phyloP scores from a whole-genome alignment of 441 rosid species.

The Erysimum cheiri region DNA sequence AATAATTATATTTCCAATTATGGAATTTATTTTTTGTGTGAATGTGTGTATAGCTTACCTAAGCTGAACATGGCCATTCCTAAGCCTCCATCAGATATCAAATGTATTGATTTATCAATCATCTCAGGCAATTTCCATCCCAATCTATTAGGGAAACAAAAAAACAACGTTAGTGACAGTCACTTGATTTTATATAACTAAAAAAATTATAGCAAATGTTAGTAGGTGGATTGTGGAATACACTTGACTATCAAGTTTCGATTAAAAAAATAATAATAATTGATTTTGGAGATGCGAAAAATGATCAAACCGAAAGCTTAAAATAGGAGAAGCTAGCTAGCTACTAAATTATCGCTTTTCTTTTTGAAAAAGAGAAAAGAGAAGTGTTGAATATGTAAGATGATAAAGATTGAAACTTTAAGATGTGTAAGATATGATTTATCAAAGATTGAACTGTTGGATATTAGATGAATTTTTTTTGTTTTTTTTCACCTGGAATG shows the following conservation, averaged over 20 bases:
- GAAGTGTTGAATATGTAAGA: constrained; percentile 6
- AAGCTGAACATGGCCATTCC: constrained; percentile 99
- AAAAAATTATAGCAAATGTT: not conserved
- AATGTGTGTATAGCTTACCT: constrained; percentile 50
- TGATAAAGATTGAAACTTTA: constrained; percentile 30
- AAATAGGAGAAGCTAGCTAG: constrained; percentile 25
- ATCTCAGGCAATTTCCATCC: constrained; percentile 68
- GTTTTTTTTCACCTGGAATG: constrained; percentile 60
- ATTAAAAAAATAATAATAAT: not conserved
- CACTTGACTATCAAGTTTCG: not conserved
- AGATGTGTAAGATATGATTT: constrained; percentile 18
- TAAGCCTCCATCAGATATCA: constrained; percentile 85
- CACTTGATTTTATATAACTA: not conserved
- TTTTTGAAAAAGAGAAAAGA: not conserved
- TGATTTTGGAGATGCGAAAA: constrained; percentile 9
- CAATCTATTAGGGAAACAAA: constrained; percentile 55
- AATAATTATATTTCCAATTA: not conserved
- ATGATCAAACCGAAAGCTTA: constrained; percentile 27
- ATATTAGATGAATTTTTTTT: not conserved
- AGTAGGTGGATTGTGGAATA: constrained; percentile 4
- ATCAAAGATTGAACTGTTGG: not conserved
- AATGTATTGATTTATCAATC: constrained; percentile 65
- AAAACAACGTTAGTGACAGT: constrained; percentile 6
- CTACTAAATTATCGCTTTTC: constrained; percentile 24
- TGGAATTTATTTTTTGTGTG: not conserved